Evolutionary conservation across 139 green algal species (phyloP).

Genomic region (Auxenochlorella protothecoides): DNA sequence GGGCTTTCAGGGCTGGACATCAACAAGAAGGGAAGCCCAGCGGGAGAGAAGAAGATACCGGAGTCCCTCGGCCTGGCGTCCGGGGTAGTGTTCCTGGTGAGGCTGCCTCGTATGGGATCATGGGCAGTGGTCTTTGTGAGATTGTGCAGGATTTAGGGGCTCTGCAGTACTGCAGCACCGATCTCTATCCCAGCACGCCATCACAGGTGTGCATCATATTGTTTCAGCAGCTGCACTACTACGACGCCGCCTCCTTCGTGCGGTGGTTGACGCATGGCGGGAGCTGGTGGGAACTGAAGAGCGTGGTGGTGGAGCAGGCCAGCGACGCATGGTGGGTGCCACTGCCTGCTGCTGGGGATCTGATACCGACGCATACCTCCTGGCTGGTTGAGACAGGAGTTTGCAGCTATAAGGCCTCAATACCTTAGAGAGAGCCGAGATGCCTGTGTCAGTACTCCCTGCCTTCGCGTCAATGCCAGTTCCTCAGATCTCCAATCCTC

Average conservation of each 20-base stretch:
- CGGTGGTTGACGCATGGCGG: conserved; percentile 19
- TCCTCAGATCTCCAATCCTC: too few species aligned
- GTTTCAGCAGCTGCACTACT: conserved; percentile 85
- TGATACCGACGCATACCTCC: too few species aligned
- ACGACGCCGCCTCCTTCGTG: conserved; percentile 51
- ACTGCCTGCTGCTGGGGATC: too few species aligned
- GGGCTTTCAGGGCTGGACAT: conserved; percentile 82
- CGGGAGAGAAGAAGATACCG: conserved; percentile 67
- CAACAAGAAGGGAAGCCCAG: conserved; percentile 73
- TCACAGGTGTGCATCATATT: conserved; percentile 67
- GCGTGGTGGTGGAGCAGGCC: not conserved
- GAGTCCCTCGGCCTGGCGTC: conserved; percentile 81
- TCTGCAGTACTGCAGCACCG: too few species aligned
- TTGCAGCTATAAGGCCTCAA: not conserved
- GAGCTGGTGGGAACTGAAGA: not conserved
- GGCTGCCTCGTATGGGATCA: conserved; percentile 3
- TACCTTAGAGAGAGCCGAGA: not conserved
- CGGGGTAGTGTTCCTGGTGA: conserved; percentile 76
- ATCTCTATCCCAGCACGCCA: too few species aligned
- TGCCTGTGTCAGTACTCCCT: too few species aligned
- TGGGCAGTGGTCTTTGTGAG: not conserved
- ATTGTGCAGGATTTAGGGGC: too few species aligned
- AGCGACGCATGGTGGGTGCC: conserved; percentile 4
- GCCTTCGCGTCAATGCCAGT: too few species aligned
- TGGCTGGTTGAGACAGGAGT: too few species aligned